Conservation (phyloP, 23 red algal species). For the Cyanidioschyzon merolae region DNA sequence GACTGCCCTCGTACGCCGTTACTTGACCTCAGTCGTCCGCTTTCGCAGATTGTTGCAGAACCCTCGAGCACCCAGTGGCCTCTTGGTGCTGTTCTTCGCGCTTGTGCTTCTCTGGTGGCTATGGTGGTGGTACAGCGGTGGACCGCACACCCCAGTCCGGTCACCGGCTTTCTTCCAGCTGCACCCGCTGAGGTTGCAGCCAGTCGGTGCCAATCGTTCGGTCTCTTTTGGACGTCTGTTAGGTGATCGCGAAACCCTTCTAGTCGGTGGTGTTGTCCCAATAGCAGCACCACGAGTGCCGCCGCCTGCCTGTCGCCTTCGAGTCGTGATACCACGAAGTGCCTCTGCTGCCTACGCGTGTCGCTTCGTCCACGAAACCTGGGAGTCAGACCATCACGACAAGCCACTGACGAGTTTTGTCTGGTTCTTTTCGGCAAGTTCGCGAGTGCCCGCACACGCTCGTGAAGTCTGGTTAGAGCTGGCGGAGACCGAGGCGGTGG, state of each 20-base stretch:
- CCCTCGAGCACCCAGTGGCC: too few species aligned
- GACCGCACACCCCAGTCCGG: too few species aligned
- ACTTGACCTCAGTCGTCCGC: too few species aligned
- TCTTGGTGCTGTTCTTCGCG: too few species aligned
- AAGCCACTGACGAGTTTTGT: neutral
- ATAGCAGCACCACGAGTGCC: neutral
- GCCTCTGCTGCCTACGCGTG: neutral
- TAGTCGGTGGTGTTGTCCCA: neutral
- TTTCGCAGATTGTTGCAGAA: too few species aligned
- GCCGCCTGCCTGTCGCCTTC: neutral
- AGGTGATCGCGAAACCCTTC: neutral
- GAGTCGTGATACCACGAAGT: neutral
- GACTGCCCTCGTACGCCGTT: too few species aligned
- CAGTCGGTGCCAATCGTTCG: neutral
- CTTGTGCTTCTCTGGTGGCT: too few species aligned
- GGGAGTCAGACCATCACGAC: slow-evolving; percentile 10
- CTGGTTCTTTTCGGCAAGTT: neutral
- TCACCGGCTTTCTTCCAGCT: too few species aligned
- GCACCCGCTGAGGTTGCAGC: neutral
- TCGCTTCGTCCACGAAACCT: slow-evolving; percentile 15
- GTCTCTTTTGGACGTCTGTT: neutral
- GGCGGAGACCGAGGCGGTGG: neutral
- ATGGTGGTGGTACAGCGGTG: too few species aligned
- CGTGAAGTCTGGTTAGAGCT: neutral
- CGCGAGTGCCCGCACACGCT: neutral